A percentile compares a stretch with the other conserved stretches of the same genome.
phyloP scores from a whole-genome alignment of 2,329 filamentous ascomycete genomes.

The Penicillium verrucosum region DNA sequence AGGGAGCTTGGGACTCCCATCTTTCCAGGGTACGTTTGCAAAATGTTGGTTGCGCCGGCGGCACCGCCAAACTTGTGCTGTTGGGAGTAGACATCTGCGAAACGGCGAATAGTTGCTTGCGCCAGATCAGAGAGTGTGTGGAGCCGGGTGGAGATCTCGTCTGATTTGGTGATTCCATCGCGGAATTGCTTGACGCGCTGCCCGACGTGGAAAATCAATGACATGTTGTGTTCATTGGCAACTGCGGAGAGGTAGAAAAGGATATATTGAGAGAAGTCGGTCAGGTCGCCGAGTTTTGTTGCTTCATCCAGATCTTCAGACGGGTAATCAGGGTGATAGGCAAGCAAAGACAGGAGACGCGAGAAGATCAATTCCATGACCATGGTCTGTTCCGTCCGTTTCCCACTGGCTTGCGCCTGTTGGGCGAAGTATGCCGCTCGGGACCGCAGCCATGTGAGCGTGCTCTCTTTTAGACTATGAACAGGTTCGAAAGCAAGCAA shows the following conservation, averaged over 20 bases:
- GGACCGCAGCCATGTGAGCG: conserved; percentile 85
- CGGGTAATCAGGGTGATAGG: conserved; percentile 87
- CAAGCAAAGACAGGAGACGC: conserved; percentile 79
- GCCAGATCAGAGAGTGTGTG: conserved; percentile 87
- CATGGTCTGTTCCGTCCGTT: conserved; percentile 52
- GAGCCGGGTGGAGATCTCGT: conserved; percentile 51
- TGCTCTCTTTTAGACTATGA: conserved; percentile 66
- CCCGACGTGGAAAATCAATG: conserved; percentile 84
- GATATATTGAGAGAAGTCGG: conserved; percentile 83
- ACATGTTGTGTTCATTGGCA: conserved; percentile 80
- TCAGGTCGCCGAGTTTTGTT: conserved; percentile 57
- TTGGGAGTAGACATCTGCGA: conserved; percentile 83
- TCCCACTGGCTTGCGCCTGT: conserved; percentile 36
- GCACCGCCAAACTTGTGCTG: conserved; percentile 45
- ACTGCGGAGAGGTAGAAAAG: conserved; percentile 82
- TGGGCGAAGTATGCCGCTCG: conserved; percentile 65
- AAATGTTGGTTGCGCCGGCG: conserved; percentile 49
- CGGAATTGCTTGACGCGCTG: conserved; percentile 88
- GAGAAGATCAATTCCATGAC: conserved; percentile 79
- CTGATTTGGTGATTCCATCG: conserved; percentile 66
- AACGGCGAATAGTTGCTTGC: conserved; percentile 76
- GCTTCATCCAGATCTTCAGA: conserved; percentile 35
- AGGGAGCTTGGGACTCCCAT: conserved; percentile 75
- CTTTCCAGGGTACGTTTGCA: conserved; percentile 79
- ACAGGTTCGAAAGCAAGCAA: conserved; percentile 87